Conservation (phyloP, 176 grass and related monocot genomes). For the Coix lacrymajobi region DNA sequence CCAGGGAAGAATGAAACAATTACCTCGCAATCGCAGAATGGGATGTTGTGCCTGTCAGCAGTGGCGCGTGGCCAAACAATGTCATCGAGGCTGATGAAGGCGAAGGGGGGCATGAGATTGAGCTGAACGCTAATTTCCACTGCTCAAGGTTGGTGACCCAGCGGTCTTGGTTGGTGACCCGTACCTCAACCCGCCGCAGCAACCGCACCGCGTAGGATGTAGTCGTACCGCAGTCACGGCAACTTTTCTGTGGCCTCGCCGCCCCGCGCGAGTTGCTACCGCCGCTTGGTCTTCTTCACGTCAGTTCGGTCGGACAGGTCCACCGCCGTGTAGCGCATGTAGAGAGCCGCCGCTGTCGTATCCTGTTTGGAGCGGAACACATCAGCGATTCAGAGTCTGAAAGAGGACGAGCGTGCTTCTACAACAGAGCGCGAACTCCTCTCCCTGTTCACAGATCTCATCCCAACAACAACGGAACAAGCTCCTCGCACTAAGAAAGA, state of each 20-base stretch:
- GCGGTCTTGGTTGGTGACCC: constrained; percentile 50
- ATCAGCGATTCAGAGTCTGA: neutral
- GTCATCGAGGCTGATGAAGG: too few species aligned
- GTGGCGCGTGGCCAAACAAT: neutral
- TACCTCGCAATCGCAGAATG: constrained; percentile 73
- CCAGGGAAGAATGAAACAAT: neutral
- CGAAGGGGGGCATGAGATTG: too few species aligned
- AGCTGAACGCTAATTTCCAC: too few species aligned
- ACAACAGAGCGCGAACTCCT: too few species aligned
- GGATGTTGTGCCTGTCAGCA: neutral
- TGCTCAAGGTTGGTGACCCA: neutral
- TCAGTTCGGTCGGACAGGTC: constrained; percentile 73
- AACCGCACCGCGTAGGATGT: constrained; percentile 49
- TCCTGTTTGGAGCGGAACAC: constrained; percentile 24
- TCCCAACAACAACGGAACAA: too few species aligned
- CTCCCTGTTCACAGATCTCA: too few species aligned
- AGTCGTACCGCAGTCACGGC: constrained; percentile 73
- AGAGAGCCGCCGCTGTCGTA: constrained; percentile 44
- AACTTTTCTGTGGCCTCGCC: constrained; percentile 6
- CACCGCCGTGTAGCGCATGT: constrained; percentile 69
- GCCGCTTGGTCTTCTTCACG: constrained; percentile 45
- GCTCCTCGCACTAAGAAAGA: too few species aligned
- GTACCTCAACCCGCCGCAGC: constrained; percentile 53
- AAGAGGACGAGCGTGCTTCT: too few species aligned
- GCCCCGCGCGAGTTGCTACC: constrained; percentile 28